Percentiles rank a stretch among this genome's conserved stretches.
Conservation (phyloP, 805 yeast genomes). For the Ogataea chonburiensis region DNA sequence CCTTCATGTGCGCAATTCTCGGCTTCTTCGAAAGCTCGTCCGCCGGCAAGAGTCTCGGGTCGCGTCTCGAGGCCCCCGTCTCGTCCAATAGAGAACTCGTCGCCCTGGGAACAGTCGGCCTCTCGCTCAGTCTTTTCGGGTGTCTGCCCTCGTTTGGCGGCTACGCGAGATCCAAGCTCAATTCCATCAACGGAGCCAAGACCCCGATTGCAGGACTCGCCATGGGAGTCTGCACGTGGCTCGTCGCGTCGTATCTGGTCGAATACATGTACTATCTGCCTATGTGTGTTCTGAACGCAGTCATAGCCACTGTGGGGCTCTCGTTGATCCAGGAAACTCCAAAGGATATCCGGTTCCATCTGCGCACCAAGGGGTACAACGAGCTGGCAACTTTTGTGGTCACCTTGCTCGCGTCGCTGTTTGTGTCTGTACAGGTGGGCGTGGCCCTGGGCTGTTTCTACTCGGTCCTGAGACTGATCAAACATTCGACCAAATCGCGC, state of each 20-base stretch:
- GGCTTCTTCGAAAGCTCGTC: conserved; percentile 95
- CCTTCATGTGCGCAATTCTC: conserved; percentile 75
- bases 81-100: conserved; percentile 89
- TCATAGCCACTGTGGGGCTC: conserved; percentile 76
- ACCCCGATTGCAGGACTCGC: conserved; percentile 82
- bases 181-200: conserved; percentile 82
- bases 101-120: conserved; percentile 78
- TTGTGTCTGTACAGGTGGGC: conserved; percentile 84
- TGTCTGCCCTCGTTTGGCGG: conserved; percentile 94
- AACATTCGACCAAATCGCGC: conserved; percentile 76
- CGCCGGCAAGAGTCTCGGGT: conserved; percentile 83
- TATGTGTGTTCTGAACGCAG: conserved; percentile 71
- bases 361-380: conserved; percentile 68
- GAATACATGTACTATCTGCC: conserved; percentile 73
- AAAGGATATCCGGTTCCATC: conserved; percentile 68
- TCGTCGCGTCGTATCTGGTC: conserved; percentile 61
- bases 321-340: conserved; percentile 84
- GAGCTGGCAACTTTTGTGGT: conserved; percentile 68
- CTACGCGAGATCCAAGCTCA: conserved; percentile 88
- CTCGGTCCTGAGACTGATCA: conserved; percentile 75
- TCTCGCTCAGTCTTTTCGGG: conserved; percentile 57
- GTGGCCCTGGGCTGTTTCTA: conserved; percentile 83
- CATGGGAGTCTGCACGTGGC: conserved; percentile 72
- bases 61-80: conserved; percentile 66
- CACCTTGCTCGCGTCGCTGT: conserved; percentile 62